Evolutionary conservation across 139 green algal species (phyloP).

Genomic region (Klebsormidium nitens): DNA sequence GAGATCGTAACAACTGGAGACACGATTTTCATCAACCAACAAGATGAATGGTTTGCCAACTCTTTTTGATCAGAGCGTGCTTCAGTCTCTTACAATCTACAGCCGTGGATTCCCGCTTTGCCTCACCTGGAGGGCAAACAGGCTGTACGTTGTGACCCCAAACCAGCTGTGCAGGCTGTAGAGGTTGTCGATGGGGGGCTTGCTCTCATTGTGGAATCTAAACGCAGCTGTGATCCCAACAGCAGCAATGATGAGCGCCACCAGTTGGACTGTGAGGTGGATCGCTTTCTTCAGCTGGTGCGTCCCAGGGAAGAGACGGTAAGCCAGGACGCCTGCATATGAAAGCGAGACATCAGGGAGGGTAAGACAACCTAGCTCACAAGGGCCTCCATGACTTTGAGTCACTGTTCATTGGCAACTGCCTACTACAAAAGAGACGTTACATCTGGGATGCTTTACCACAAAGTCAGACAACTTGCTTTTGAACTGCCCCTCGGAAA

Average conservation of each 20-base stretch:
- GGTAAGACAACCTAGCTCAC: too few relatives aligned
- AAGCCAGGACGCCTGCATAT: slow-evolving; percentile 34
- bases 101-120: not conserved
- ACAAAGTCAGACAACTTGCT: too few relatives aligned
- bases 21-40: too few relatives aligned
- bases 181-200: slow-evolving; percentile 26
- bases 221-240: slow-evolving; percentile 26
- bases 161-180: slow-evolving; percentile 42
- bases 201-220: slow-evolving; percentile 26
- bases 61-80: not conserved
- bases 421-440: too few relatives aligned
- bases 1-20: too few relatives aligned
- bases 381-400: too few relatives aligned
- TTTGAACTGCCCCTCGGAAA: too few relatives aligned
- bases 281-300: slow-evolving; percentile 18
- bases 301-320: slow-evolving; percentile 15
- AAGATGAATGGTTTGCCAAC: too few relatives aligned
- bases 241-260: slow-evolving; percentile 15
- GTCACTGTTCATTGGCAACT: too few relatives aligned
- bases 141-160: slow-evolving; percentile 23
- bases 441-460: too few relatives aligned
- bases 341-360: too few relatives aligned
- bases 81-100: not conserved
- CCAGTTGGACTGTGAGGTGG: slow-evolving; percentile 14
- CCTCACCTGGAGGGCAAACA: slow-evolving; percentile 33